Percentiles rank a stretch among this genome's conserved stretches.
Evolutionary conservation across 2,329 filamentous ascomycete genomes (phyloP).

Genomic region (Botrytis galanthina): DNA sequence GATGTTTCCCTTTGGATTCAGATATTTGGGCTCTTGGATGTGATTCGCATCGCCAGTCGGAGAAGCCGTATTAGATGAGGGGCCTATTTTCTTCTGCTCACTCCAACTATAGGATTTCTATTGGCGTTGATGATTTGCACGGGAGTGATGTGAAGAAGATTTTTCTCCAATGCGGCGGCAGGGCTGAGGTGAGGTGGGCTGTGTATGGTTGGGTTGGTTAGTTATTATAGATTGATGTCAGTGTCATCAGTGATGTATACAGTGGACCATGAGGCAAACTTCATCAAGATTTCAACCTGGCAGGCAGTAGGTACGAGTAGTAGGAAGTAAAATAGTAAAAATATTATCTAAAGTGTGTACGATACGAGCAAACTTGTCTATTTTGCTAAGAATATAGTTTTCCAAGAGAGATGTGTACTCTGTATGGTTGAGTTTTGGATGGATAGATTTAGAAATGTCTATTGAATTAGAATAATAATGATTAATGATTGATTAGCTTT

Average conservation of each 20-base stretch:
- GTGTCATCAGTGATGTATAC: neutral
- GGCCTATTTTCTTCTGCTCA: neutral
- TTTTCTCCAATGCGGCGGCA: neutral
- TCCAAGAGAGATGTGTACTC: neutral
- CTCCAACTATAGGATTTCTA: neutral
- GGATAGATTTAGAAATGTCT: neutral
- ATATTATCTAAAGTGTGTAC: neutral
- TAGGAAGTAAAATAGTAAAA: neutral
- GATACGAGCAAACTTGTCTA: neutral
- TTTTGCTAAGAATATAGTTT: neutral
- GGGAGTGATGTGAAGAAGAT: neutral
- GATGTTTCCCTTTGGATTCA: constrained; percentile 22
- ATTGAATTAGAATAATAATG: neutral
- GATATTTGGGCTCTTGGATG: constrained; percentile 20
- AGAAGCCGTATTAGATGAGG: constrained; percentile 24
- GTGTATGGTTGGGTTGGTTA: neutral
- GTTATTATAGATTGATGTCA: neutral
- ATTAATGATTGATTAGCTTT: neutral
- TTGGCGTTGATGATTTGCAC: neutral
- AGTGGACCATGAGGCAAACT: constrained; percentile 1
- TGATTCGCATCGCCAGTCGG: constrained; percentile 21
- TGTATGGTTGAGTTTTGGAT: neutral
- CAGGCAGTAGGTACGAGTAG: neutral
- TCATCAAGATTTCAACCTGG: too few species aligned
- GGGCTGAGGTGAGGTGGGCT: constrained; percentile 11